Evolutionary conservation across 345 rosid genomes (phyloP).

Genomic region (Hevea brasiliensis): DNA sequence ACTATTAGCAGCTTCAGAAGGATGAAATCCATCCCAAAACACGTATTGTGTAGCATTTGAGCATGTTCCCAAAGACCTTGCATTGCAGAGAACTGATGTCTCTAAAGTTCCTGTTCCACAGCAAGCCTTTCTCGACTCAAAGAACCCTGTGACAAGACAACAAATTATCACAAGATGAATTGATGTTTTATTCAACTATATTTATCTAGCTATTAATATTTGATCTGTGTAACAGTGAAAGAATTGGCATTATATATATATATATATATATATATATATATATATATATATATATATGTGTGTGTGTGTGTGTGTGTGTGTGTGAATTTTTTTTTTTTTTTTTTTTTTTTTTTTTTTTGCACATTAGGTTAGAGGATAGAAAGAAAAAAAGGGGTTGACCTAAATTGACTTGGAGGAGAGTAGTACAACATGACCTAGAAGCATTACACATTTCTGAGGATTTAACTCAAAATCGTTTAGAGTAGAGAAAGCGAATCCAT

Average conservation of each 20-base stretch:
- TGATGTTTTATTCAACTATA: not conserved
- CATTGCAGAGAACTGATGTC: slow-evolving; percentile 80
- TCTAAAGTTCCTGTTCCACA: slow-evolving; percentile 87
- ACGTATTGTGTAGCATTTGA: slow-evolving; percentile 74
- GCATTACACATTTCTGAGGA: too few species aligned
- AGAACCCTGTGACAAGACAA: slow-evolving; percentile 54
- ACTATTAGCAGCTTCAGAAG: slow-evolving; percentile 80
- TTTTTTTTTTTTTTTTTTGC: too few species aligned
- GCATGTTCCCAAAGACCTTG: slow-evolving; percentile 65
- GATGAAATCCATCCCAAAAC: slow-evolving; percentile 97
- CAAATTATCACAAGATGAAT: not conserved
- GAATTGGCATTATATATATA: not conserved
- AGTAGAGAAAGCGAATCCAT: too few species aligned
- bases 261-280: not conserved
- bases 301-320: too few species aligned
- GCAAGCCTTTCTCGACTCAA: slow-evolving; percentile 81
- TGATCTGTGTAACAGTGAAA: not conserved
- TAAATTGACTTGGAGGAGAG: too few species aligned
- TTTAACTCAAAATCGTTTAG: too few species aligned
- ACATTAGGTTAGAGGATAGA: too few species aligned
- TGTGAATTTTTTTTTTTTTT: too few species aligned
- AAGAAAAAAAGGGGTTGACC: too few species aligned
- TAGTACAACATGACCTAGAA: too few species aligned
- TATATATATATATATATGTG: too few species aligned
- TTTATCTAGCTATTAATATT: not conserved